Base-by-base conservation (phyloP, 108 stramenopile species). In the Cyclotella distinguenda region DNA sequence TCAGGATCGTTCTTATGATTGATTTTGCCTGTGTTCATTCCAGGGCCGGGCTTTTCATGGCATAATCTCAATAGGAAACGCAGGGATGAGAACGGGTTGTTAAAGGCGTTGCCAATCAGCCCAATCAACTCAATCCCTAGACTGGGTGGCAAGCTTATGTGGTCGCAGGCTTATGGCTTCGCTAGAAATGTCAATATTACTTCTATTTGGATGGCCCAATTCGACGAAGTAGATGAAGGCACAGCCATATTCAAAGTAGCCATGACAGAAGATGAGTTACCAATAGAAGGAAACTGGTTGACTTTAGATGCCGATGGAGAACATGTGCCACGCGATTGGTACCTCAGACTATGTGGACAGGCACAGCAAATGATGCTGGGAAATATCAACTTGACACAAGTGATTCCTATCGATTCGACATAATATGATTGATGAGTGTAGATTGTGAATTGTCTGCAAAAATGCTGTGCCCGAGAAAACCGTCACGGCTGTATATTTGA, bases 171-270 rank as follows among this genome's bases (percentile, higher is more conserved):
- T 12, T 54, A 75, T 58, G 13, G 30, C 18, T 69, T 34, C 46
- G 46, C 50, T 7, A 22, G 51, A 12, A 43, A 55, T 44, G 19
- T 28, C 16, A 70, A 51, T 45, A 59, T 72, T 13, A 55, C 2
- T 5, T 50, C 67, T 16, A 55, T 80, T 21, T 80, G 68, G 47
- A 56, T 70, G 67, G 79, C 79, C 8, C 73, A 74, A 36, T 74
- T 80, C 23, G 79, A 80, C 35, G 79, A 80, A 49, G 66, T 73
- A 1, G 79, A 80, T 23, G 79, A 80, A 46, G 79, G 74, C 16
- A 80, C 79, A 0, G 79, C 79, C 1, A 80, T 80, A 10, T 76
- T 72, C 31, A 81, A 81, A 49, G 60, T 74, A 2, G 64, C 68
- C 1, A 31, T 26, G 31, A 72, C 43, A 2, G 10, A 31, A 3